A percentile compares a stretch with the other conserved stretches of the same genome.
Conservation (phyloP, 2,329 filamentous ascomycete species). For the Fusarium concolor region DNA sequence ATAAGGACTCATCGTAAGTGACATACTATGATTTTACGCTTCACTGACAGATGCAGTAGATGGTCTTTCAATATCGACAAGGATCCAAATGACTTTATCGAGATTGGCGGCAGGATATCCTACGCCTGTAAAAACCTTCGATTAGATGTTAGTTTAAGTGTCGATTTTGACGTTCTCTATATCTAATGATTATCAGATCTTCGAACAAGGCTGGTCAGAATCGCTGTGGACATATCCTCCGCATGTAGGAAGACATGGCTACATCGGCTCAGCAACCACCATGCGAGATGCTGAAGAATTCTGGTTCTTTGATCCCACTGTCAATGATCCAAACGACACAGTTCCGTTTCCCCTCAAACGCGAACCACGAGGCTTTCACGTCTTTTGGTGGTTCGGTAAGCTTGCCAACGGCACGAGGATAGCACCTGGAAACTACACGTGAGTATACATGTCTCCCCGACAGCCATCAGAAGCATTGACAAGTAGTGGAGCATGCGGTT, state of each 20-base stretch:
- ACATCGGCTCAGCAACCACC: conserved; percentile 57
- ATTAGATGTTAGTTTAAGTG: conserved; percentile 50
- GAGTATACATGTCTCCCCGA: conserved; percentile 13
- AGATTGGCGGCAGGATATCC: conserved; percentile 45
- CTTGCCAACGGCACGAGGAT: conserved; percentile 57
- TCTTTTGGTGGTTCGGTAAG: conserved; percentile 58
- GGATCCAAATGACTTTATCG: conserved; percentile 47
- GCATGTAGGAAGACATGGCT: conserved; percentile 52
- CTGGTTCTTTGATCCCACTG: conserved; percentile 51
- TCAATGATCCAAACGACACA: conserved; percentile 54
- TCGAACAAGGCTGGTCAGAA: conserved; percentile 54
- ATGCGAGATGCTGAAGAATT: conserved; percentile 51
- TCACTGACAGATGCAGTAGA: conserved; percentile 32
- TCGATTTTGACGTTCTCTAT: background rate
- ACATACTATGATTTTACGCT: accelerated
- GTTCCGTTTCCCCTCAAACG: conserved; percentile 53
- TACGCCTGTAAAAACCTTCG: conserved; percentile 52
- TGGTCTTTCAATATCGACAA: conserved; percentile 51
- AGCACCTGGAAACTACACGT: conserved; percentile 56
- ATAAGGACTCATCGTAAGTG: conserved; percentile 44
- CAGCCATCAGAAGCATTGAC: conserved; percentile 16
- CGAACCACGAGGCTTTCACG: conserved; percentile 49
- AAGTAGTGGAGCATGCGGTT: conserved; percentile 53
- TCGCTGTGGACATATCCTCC: conserved; percentile 58
- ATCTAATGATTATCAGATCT: conserved; percentile 49